Evolutionary conservation across 1,284 basidiomycete genomes (phyloP).

Genomic region (Cryptococcus sp.): DNA sequence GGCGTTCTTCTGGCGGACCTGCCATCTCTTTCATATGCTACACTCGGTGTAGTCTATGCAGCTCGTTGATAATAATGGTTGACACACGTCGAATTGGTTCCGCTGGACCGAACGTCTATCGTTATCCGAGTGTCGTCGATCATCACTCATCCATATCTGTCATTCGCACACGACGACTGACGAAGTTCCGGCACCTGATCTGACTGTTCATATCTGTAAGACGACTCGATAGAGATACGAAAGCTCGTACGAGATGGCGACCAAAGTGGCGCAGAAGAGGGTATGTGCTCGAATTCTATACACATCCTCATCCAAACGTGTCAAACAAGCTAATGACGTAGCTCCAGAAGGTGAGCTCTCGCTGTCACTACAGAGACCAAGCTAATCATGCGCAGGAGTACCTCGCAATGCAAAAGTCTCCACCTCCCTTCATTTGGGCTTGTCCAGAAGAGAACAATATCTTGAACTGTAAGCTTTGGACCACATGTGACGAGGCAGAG

Average conservation of each 20-base stretch:
- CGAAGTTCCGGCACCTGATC: no score
- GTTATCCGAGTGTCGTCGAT: no score
- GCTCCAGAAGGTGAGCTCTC: neutral
- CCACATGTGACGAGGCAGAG: conserved; percentile 5
- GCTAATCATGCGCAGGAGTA: conserved; percentile 75
- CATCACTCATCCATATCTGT: no score
- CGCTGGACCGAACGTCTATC: no score
- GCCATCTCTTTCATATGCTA: neutral
- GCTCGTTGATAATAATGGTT: no score
- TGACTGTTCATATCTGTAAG: no score
- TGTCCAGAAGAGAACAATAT: conserved; percentile 95
- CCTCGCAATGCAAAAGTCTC: conserved; percentile 84
- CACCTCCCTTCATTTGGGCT: conserved; percentile 91
- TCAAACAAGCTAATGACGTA: neutral
- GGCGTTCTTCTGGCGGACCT: conserved; percentile 24
- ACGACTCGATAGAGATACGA: neutral
- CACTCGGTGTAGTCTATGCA: no score
- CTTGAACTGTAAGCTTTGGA: conserved; percentile 50
- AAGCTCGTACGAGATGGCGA: conserved; percentile 33
- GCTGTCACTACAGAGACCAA: neutral
- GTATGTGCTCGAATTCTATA: conserved; percentile 26
- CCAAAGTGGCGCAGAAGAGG: conserved; percentile 49
- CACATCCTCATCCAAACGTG: neutral
- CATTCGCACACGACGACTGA: no score
- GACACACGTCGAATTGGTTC: no score